These are phyloP conservation scores for Phyllosticta capitalensis DNA, from an alignment of 2,329 filamentous ascomycete species.

Conservation along the genomic window DNA sequence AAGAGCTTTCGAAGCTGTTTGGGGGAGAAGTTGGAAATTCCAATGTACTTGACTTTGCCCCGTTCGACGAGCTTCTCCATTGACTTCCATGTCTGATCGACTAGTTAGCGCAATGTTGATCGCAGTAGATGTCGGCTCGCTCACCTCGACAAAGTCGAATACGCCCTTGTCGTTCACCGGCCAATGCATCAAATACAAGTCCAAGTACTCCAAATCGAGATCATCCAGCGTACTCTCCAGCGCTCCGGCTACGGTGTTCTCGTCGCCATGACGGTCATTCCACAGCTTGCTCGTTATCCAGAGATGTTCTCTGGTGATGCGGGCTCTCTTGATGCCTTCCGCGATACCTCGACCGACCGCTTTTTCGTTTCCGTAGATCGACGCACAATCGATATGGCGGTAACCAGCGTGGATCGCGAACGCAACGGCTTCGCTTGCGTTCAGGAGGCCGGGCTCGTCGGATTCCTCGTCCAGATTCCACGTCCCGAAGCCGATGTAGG, in stretches of 20 bases:
- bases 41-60: slow-evolving; percentile 60
- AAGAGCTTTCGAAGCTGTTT: slow-evolving; percentile 39
- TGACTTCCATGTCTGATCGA: slow-evolving; percentile 52
- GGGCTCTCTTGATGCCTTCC: slow-evolving; percentile 24
- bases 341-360: slow-evolving; percentile 35
- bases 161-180: slow-evolving; percentile 24
- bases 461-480: slow-evolving; percentile 26
- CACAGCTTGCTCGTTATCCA: slow-evolving; percentile 33
- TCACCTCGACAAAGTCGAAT: slow-evolving; percentile 9
- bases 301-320: slow-evolving; percentile 25
- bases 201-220: slow-evolving; percentile 30
- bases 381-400: slow-evolving; percentile 42
- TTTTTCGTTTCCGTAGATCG: slow-evolving; percentile 35
- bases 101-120: neutral
- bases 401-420: slow-evolving; percentile 40
- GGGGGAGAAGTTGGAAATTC: slow-evolving; percentile 67
- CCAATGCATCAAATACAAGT: slow-evolving; percentile 34
- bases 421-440: slow-evolving; percentile 28
- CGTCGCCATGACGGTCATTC: slow-evolving; percentile 18
- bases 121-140: neutral
- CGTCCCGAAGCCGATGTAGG: slow-evolving; percentile 29
- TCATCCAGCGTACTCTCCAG: slow-evolving; percentile 25
- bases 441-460: slow-evolving; percentile 11
- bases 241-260: slow-evolving; percentile 19
- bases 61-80: slow-evolving; percentile 52